Evolutionary conservation across 2,329 filamentous ascomycete genomes (phyloP), one percentile per base, ranked within the genome.

Genomic region (Dichotomopilus funicola): DNA sequence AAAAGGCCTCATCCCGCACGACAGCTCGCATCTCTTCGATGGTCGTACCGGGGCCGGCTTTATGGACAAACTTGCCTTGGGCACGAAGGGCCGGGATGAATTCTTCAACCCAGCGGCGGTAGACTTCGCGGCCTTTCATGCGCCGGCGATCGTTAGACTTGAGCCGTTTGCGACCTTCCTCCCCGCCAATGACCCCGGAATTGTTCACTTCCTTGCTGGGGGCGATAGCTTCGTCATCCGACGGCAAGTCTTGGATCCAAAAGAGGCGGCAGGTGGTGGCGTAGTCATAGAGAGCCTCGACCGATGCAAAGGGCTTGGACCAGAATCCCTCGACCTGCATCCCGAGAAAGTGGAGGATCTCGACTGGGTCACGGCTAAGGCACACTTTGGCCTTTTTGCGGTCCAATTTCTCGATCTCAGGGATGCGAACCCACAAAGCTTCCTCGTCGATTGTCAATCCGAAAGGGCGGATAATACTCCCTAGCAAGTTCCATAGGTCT

Each of bases 401-500:
- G 65, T 89, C 74, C 2, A 73, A 60, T 0, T 66, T 59, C 63
- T 91, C 88, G 37, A 91, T 82, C 65, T 89, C 85, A 4, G 79
- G 75, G 12, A 91, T 77, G 0, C 87, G 80, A 0, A 92, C 63
- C 66, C 78, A 82, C 1, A 94, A 69, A 1, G 82, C 86, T 10
- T 66, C 68, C 50, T 88, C 80, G 61, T 83, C 85, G 31, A 82
- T 72, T 0, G 81, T 87, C 6, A 94, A 77, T 1, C 88, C 88
- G 38, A 82, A 78, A 0, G 78, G 78, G 0, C 85, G 78, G 59
- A 89, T 81, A 7, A 77, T 79, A 13, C 78, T 75, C 5, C 87
- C 86, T 0, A 92, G 66, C 7, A 83, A 66, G 57, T 81, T 86
- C 77, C 84, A 84, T 0, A 83, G 55, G 62, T 92, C 88, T n/a